These are phyloP conservation scores for Zymoseptoria brevis DNA, from an alignment of 2,329 filamentous ascomycete species.

Conservation along the genomic window DNA sequence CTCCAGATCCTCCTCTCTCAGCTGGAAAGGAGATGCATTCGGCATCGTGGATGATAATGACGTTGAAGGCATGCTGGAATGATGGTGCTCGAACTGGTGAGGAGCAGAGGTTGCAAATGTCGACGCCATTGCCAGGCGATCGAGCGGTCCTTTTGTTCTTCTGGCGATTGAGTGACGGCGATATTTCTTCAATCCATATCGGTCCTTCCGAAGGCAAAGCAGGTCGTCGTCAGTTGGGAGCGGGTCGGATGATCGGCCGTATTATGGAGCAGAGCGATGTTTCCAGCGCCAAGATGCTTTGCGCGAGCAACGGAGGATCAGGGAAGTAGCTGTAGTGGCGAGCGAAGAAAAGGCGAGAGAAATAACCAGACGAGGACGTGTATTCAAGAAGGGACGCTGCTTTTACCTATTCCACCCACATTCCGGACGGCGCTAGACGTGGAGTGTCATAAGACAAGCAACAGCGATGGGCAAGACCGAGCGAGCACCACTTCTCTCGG, in stretches of 20 bases:
- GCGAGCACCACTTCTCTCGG: neutral
- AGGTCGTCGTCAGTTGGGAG: neutral
- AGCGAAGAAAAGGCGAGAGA: neutral
- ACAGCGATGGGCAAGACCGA: neutral
- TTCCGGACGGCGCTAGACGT: neutral
- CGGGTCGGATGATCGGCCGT: neutral
- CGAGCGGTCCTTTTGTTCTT: neutral
- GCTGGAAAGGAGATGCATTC: slow-evolving; percentile 35
- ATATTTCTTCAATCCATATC: neutral
- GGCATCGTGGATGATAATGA: slow-evolving; percentile 9
- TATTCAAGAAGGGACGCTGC: neutral
- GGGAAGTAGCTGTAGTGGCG: neutral
- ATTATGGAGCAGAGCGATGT: slow-evolving; percentile 2
- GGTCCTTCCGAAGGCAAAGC: slow-evolving; percentile 1
- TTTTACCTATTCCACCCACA: neutral
- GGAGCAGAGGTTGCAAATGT: neutral
- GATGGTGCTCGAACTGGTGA: neutral
- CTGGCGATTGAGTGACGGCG: neutral
- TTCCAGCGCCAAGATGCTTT: neutral
- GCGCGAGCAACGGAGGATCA: neutral
- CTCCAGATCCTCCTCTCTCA: slow-evolving; percentile 36
- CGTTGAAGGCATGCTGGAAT: slow-evolving; percentile 9
- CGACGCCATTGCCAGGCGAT: neutral
- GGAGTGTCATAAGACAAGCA: neutral
- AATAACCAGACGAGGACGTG: neutral